Evolutionary conservation across 1,139 yeast species (phyloP).

Genomic region (Yarrowia galli): DNA sequence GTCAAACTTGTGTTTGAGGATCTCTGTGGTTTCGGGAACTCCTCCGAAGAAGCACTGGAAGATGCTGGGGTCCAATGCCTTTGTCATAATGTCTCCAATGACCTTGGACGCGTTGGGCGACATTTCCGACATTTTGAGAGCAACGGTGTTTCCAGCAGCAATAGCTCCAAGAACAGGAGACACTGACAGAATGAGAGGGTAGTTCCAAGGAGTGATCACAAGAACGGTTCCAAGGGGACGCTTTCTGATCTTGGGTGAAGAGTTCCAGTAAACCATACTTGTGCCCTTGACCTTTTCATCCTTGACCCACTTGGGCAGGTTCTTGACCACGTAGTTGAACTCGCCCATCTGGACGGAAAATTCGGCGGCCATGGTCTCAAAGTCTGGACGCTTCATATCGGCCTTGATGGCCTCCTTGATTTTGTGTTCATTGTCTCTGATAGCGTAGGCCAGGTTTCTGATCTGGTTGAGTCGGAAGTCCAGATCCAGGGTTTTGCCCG

Average conservation of each 20-base stretch:
- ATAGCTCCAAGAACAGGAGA: constrained; percentile 80
- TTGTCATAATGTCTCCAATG: constrained; percentile 62
- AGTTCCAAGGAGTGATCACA: constrained; percentile 85
- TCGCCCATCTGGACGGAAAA: constrained; percentile 61
- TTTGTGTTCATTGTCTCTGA: constrained; percentile 65
- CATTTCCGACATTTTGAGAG: constrained; percentile 79
- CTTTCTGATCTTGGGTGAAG: constrained; percentile 62
- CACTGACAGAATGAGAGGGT: constrained; percentile 72
- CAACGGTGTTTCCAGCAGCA: constrained; percentile 86
- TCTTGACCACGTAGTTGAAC: constrained; percentile 64
- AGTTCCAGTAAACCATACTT: constrained; percentile 58
- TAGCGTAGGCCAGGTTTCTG: constrained; percentile 69
- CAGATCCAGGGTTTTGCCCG: constrained; percentile 62
- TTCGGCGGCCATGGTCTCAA: constrained; percentile 71
- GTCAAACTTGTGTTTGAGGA: constrained; percentile 74
- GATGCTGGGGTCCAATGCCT: constrained; percentile 62
- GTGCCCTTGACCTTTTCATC: constrained; percentile 58
- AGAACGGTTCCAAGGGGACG: constrained; percentile 81
- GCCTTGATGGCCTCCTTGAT: constrained; percentile 64
- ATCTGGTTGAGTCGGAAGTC: constrained; percentile 68
- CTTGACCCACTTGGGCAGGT: constrained; percentile 67
- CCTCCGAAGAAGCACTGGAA: constrained; percentile 77
- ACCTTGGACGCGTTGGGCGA: constrained; percentile 68
- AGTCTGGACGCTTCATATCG: constrained; percentile 70
- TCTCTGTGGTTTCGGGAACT: constrained; percentile 68